phyloP scores from a whole-genome alignment of 176 grass and related monocot genomes.

The Eleusine indica region DNA sequence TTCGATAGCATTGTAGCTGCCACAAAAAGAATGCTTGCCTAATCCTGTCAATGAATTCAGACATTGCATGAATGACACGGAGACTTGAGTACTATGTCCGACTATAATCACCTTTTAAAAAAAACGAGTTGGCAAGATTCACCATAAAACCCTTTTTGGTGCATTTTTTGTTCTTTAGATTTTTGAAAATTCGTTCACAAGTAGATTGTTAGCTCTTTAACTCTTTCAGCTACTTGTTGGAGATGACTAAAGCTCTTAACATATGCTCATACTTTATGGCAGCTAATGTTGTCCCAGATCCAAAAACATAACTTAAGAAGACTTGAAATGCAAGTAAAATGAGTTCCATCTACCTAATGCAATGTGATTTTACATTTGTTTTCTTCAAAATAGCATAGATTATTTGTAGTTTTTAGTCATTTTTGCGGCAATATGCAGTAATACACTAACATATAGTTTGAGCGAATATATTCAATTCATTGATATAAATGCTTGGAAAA shows the following conservation, averaged over 20 bases:
- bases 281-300: constrained; percentile 4
- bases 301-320: not conserved
- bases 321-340: not conserved
- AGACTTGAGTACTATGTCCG: constrained; percentile 58
- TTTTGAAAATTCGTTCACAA: not conserved
- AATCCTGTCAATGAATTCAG: constrained; percentile 51
- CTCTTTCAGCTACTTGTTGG: not conserved
- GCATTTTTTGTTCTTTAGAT: not conserved
- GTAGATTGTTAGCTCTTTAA: not conserved
- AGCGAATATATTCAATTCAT: not conserved
- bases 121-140: not conserved
- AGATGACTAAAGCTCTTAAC: not conserved
- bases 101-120: constrained; percentile 53
- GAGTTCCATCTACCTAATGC: not conserved
- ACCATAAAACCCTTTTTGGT: not conserved
- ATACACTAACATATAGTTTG: not conserved
- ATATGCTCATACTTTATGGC: not conserved
- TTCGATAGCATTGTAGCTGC: constrained; percentile 70
- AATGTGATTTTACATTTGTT: not conserved
- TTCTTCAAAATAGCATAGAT: not conserved
- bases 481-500: not conserved
- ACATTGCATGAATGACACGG: constrained; percentile 65
- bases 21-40: constrained; percentile 55
- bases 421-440: not conserved
- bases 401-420: not conserved